phyloP scores from a whole-genome alignment of 306 rosid species.

The Abrus pulchellus region DNA sequence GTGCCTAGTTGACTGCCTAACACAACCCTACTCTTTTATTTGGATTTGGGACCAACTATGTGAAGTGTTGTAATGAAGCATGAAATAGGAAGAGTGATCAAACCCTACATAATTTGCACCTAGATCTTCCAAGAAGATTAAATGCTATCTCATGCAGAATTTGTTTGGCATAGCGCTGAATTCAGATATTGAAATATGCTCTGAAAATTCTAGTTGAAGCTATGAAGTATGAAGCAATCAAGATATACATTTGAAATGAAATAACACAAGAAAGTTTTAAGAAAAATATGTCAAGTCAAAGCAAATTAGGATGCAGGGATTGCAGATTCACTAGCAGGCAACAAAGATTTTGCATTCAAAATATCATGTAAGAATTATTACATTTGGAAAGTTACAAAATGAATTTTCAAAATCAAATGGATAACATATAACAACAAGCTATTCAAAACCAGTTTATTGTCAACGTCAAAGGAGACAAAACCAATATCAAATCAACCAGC shows the following conservation, averaged over 20 bases:
- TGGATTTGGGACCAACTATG: not conserved
- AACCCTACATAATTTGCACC: not conserved
- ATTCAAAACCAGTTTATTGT: not conserved
- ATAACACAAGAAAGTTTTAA: slow-evolving; percentile 23
- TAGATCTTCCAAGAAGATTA: slow-evolving; percentile 16
- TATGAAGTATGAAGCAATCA: not conserved
- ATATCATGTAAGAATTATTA: not conserved
- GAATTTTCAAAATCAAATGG: not conserved
- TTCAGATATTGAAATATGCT: slow-evolving; percentile 16
- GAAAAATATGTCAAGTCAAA: not conserved
- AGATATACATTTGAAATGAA: not conserved
- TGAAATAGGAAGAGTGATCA: not conserved
- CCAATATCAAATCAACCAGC: not conserved
- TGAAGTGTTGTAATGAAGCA: slow-evolving; percentile 35
- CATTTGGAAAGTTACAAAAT: not conserved
- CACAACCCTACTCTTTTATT: slow-evolving; percentile 3
- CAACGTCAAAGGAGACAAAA: not conserved
- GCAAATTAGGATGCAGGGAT: slow-evolving; percentile 15
- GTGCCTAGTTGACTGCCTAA: not conserved
- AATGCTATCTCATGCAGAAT: slow-evolving; percentile 20
- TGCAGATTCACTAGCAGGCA: slow-evolving; percentile 7
- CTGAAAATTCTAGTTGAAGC: not conserved
- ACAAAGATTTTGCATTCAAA: not conserved
- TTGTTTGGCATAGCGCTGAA: slow-evolving; percentile 4
- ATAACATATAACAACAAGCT: not conserved